Conservation (phyloP, 768 basidiomycete species). For the Serendipita sp. region DNA sequence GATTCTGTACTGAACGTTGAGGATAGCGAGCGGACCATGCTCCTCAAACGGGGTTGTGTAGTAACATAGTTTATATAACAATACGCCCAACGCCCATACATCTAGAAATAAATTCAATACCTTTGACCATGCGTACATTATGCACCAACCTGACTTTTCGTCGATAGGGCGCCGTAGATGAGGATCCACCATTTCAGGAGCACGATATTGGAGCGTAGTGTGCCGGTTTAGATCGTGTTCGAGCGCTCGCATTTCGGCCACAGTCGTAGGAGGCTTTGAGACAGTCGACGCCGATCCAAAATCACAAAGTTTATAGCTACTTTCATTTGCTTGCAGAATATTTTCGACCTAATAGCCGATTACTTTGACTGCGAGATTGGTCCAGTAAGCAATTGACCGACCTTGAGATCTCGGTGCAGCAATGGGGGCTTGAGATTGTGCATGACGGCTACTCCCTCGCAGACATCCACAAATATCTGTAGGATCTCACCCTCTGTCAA, state of each 20-base stretch:
- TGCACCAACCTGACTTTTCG: constrained; percentile 49
- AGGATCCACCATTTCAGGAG: constrained; percentile 97
- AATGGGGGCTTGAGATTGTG: constrained; percentile 82
- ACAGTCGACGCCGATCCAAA: constrained; percentile 87
- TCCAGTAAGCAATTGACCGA: constrained; percentile 8
- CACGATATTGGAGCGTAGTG: constrained; percentile 92
- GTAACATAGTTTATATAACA: constrained; percentile 97
- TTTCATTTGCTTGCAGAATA: constrained; percentile 74
- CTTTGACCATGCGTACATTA: not conserved
- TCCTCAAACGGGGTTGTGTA: constrained; percentile 99
- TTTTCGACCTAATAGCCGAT: constrained; percentile 58
- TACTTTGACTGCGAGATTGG: not conserved
- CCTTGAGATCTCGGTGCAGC: constrained; percentile 90
- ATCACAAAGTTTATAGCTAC: constrained; percentile 90
- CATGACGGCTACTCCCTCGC: constrained; percentile 94
- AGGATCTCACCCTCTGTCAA: constrained; percentile 92
- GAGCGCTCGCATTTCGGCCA: constrained; percentile 70
- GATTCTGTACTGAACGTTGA: constrained; percentile 90
- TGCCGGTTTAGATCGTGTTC: constrained; percentile 88
- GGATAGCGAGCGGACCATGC: constrained; percentile 87
- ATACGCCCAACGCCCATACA: constrained; percentile 93
- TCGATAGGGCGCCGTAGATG: constrained; percentile 71
- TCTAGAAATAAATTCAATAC: constrained; percentile 27
- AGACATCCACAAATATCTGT: constrained; percentile 95
- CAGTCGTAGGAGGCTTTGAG: constrained; percentile 55